These are phyloP conservation scores for Fistulinella prunicolor DNA, from an alignment of 768 basidiomycete genomes.

Conservation along the genomic window DNA sequence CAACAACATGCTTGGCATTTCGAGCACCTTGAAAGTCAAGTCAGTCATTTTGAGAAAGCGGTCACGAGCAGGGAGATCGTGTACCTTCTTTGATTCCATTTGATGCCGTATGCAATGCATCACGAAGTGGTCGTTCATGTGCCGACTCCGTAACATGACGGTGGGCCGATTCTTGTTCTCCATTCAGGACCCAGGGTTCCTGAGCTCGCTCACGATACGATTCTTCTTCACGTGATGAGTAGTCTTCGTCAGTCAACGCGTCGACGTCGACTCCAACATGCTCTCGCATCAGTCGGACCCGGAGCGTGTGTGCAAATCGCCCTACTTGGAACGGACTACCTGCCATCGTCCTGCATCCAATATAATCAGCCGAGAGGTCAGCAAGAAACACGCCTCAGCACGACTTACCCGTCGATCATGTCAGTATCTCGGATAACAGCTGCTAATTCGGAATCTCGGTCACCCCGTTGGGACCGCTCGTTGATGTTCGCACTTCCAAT, in stretches of 20 bases:
- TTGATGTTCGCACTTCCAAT: constrained; percentile 98
- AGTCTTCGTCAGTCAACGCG: constrained; percentile 71
- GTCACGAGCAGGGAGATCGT: not conserved
- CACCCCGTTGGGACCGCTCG: constrained; percentile 92
- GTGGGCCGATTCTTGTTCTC: constrained; percentile 54
- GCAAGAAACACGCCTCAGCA: not conserved
- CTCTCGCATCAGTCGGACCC: constrained; percentile 93
- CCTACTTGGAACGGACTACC: constrained; percentile 95
- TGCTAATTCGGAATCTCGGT: constrained; percentile 94
- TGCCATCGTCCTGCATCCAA: constrained; percentile 72
- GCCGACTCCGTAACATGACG: constrained; percentile 43
- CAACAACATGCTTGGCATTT: constrained; percentile 37
- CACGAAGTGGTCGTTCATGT: constrained; percentile 31
- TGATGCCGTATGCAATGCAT: constrained; percentile 35
- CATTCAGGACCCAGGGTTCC: constrained; percentile 70
- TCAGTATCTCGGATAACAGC: constrained; percentile 95
- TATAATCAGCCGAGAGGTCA: not conserved
- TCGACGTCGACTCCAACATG: constrained; percentile 97
- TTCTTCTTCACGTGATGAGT: constrained; percentile 52
- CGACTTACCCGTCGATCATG: constrained; percentile 84
- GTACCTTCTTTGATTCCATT: constrained; percentile 53
- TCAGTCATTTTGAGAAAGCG: constrained; percentile 5
- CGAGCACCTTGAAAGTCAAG: constrained; percentile 37
- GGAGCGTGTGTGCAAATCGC: constrained; percentile 91
- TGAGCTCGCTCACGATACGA: constrained; percentile 46